Percentiles rank a stretch among this genome's conserved stretches.
These are phyloP conservation scores for Remersonia thermophila DNA, from an alignment of 2,329 filamentous ascomycete genomes.

Conservation along the genomic window DNA sequence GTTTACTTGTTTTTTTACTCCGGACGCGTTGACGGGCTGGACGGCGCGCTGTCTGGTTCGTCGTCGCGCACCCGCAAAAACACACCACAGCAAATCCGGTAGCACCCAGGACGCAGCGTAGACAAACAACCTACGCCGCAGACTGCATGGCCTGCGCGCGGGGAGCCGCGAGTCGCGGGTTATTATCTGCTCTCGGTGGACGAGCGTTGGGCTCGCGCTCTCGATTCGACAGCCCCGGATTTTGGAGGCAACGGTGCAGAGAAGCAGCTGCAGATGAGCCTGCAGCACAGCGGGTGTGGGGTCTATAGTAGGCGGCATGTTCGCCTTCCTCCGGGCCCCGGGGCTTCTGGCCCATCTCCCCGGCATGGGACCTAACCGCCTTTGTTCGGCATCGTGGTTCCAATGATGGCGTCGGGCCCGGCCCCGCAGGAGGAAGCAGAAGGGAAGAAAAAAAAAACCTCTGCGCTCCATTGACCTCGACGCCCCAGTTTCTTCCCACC, in stretches of 20 bases:
- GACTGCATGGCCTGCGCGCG: conserved; percentile 3
- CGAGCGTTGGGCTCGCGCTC: conserved; percentile 15
- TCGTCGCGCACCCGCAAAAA: too few species aligned
- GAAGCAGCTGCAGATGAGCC: too few species aligned
- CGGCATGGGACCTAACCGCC: too few species aligned
- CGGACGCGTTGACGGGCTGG: too few species aligned
- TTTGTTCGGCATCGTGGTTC: conserved; percentile 16
- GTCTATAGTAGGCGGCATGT: too few species aligned
- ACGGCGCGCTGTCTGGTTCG: too few species aligned
- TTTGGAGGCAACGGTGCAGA: conserved; percentile 10
- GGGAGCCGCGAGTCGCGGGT: conserved; percentile 12
- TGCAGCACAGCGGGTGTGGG: conserved; percentile 7
- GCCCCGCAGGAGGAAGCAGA: too few species aligned
- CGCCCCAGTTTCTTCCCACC: conserved; percentile 9
- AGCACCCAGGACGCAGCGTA: not conserved
- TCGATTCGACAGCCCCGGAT: conserved; percentile 15
- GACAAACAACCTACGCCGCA: conserved; percentile 2
- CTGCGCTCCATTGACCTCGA: not conserved
- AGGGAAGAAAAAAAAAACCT: too few species aligned
- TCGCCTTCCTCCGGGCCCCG: too few species aligned
- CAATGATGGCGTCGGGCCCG: conserved; percentile 11
- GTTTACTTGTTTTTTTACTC: conserved; percentile 18
- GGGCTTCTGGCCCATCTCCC: too few species aligned
- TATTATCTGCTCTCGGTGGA: conserved; percentile 17
- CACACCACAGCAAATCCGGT: too few species aligned